Conservation (phyloP, 257 asterid genomes). For the Solanum dulcamara region DNA sequence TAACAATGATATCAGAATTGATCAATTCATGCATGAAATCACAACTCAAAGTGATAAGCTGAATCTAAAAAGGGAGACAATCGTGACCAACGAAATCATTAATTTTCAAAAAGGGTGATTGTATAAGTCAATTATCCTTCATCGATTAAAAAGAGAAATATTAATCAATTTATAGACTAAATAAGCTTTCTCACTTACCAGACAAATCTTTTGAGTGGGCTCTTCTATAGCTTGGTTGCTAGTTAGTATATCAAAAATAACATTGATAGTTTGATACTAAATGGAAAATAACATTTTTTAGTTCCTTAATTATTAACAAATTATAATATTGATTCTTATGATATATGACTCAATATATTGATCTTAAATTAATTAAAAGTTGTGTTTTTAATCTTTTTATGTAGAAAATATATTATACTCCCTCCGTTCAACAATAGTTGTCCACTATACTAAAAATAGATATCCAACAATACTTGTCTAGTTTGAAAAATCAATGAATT, state of each 20-base stretch:
- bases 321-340: too few species aligned
- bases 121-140: background rate
- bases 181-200: background rate
- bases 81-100: background rate
- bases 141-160: background rate
- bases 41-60: background rate
- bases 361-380: too few species aligned
- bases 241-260: background rate
- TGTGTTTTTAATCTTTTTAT: too few species aligned
- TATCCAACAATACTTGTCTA: too few species aligned
- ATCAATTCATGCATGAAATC: background rate
- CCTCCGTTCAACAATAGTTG: too few species aligned
- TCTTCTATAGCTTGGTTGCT: background rate
- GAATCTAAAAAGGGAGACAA: background rate
- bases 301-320: too few species aligned
- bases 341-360: too few species aligned
- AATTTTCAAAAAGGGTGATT: accelerated
- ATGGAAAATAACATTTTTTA: too few species aligned
- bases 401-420: too few species aligned
- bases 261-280: too few species aligned
- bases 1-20: background rate
- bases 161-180: background rate
- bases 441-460: too few species aligned
- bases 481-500: too few species aligned
- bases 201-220: background rate